A percentile compares a stretch with the other conserved stretches of the same genome.
Evolutionary conservation across 169 alveolate species (phyloP).

Genomic region (Plasmodium chabaudi): DNA sequence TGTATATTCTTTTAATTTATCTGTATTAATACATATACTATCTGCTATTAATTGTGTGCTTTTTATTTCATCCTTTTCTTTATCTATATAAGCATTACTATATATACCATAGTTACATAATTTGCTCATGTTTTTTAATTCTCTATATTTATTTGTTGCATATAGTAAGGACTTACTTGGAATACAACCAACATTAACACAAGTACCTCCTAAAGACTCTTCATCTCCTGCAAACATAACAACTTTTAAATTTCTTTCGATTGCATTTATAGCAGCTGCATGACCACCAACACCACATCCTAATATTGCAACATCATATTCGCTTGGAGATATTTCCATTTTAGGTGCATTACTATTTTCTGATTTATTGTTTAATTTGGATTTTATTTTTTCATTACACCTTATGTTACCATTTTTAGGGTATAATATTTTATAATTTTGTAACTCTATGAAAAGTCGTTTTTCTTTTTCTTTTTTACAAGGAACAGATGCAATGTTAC

Average conservation of each 20-base stretch:
- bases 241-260: constrained; percentile 76
- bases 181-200: constrained; percentile 81
- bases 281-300: constrained; percentile 86
- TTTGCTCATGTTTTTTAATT: constrained; percentile 65
- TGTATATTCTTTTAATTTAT: constrained; percentile 41
- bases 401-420: neutral
- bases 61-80: constrained; percentile 26
- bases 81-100: constrained; percentile 14
- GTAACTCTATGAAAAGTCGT: neutral
- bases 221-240: constrained; percentile 76
- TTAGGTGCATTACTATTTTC: neutral
- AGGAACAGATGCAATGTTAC: neutral
- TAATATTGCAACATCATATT: constrained; percentile 77
- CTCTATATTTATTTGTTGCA: constrained; percentile 76
- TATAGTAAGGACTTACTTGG: constrained; percentile 80
- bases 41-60: constrained; percentile 54
- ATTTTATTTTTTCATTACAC: neutral
- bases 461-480: neutral
- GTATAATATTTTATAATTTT: neutral
- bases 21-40: constrained; percentile 13
- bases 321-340: constrained; percentile 11
- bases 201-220: constrained; percentile 78
- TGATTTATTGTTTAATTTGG: neutral
- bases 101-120: constrained; percentile 72
- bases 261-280: constrained; percentile 80